A percentile compares a stretch with the other conserved stretches of the same genome.
These are phyloP conservation scores for Arbutus unedo DNA, from an alignment of 148 eudicot species.

Conservation along the genomic window DNA sequence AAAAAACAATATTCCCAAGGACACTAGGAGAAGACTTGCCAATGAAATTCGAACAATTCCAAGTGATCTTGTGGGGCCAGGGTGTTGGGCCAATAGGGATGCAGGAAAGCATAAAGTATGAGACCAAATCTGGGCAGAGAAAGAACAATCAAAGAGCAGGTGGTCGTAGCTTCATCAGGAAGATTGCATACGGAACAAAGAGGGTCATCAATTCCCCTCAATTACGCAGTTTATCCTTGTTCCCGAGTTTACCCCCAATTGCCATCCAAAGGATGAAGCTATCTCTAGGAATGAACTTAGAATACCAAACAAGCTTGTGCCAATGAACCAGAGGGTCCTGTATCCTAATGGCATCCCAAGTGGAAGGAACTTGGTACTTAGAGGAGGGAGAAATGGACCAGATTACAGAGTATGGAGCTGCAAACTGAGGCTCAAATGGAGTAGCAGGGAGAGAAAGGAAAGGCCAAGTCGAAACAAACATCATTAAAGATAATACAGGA, in stretches of 20 bases:
- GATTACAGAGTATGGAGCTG: neutral
- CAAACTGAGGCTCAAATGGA: neutral
- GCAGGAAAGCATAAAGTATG: neutral
- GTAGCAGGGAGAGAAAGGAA: neutral
- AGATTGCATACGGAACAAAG: neutral
- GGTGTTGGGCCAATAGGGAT: neutral
- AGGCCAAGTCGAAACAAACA: neutral
- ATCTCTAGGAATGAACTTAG: no score
- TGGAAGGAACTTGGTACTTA: neutral
- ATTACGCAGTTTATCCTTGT: neutral
- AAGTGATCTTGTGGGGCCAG: neutral
- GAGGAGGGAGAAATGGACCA: neutral
- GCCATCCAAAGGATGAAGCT: no score
- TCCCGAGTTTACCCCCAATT: no score
- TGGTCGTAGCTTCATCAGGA: neutral
- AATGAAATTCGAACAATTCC: neutral
- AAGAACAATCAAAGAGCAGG: neutral
- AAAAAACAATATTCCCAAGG: neutral
- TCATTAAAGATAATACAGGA: neutral
- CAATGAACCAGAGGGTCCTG: neutral
- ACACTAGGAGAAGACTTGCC: neutral
- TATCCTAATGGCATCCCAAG: neutral
- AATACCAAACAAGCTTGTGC: no score
- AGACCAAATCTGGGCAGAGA: neutral
- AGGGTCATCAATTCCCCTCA: neutral